Base-by-base conservation (phyloP, 1,139 yeast species). In the Yamadazyma conglobata region DNA sequence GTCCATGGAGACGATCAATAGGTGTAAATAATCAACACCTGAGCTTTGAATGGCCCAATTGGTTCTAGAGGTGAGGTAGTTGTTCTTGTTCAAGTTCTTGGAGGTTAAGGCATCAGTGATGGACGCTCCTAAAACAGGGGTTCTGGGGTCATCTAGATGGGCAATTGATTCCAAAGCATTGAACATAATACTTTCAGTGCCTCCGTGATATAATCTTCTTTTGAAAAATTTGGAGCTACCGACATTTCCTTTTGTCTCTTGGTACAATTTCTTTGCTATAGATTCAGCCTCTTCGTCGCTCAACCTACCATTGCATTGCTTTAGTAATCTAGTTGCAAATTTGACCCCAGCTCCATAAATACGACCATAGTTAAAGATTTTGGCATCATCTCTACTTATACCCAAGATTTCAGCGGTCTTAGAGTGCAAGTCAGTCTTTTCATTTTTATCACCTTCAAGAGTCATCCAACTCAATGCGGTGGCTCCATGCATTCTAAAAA, bases 381-480 rank as follows among this genome's bases (percentile, higher is more conserved):
- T 93, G 12, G 98, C 98, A 44, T 91, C 95, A 46, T 82, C 79
- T 55, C 99, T 73, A 14, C 86, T 78, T 33, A 93, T 91, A 0
- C 95, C 95, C 50, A 93, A 60, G 44, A 93, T 89, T 15, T 71
- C 70, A 0, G 98, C 96, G 0, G 98, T 93, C 46, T 86, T 88
- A 1, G 97, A 88, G 52, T 93, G 99, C 42, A 93, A 61, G 58
- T 93, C 99, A 0, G 98, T 93, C 8, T 89, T 93, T 37, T 84
- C 91, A 34, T 64, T 66, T 56, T 93, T 93, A 14, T 91, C 81
- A 11, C 99, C 99, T 64, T 93, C 99, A 33, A 93, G 67, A 2
- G 97, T 89, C 99, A 93, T 93, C 98, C 98, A 93, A 1, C 98
- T 97, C 32, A 93, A 70, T 0, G 97, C 95, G 0, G 98, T 87